These are phyloP conservation scores for Syzygium oleosum DNA, from an alignment of 345 rosid species.

Conservation along the genomic window DNA sequence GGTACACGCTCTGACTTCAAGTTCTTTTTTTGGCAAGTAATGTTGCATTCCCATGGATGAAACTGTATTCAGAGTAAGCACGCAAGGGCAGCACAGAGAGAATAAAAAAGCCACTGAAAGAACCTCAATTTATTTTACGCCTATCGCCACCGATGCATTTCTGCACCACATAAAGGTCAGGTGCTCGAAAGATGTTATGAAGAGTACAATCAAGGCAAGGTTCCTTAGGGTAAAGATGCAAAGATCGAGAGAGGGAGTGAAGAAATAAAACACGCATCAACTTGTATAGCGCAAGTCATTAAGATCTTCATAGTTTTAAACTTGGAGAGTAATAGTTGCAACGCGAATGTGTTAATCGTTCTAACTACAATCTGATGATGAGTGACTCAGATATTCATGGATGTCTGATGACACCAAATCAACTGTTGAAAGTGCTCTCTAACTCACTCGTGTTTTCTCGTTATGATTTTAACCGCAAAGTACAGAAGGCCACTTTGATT, in stretches of 20 bases:
- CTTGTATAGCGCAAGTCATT: background rate
- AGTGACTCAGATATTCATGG: background rate
- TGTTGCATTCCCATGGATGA: background rate
- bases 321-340: background rate
- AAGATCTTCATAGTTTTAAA: background rate
- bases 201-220: background rate
- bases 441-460: no score
- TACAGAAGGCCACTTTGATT: background rate
- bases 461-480: no score
- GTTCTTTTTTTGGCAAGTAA: background rate
- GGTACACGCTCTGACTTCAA: no score
- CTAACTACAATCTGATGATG: no score
- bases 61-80: background rate
- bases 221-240: background rate
- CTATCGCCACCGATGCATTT: background rate
- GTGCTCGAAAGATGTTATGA: background rate
- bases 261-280: background rate
- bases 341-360: background rate
- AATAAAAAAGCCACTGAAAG: background rate
- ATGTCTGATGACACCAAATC: background rate
- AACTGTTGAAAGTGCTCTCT: background rate
- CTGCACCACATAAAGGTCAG: rapidly evolving
- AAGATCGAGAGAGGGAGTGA: background rate
- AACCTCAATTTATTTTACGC: background rate
- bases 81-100: rapidly evolving